Conservation (phyloP, 140 eudicot genomes). For the Bidens hawaiensis region DNA sequence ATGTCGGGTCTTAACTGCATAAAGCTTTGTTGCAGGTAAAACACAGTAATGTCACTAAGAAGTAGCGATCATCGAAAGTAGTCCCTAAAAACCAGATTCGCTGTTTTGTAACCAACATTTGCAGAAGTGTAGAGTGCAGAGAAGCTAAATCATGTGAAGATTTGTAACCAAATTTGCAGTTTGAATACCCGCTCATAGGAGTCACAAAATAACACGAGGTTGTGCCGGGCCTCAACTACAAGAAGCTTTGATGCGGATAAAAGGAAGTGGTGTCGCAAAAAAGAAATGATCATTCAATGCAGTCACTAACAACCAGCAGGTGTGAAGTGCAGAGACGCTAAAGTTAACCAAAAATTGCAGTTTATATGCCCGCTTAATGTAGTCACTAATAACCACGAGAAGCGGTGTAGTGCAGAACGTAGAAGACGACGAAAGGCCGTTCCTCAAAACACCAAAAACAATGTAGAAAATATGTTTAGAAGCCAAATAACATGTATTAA, state of each 20-base stretch:
- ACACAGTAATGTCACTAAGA: no score
- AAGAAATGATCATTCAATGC: not conserved
- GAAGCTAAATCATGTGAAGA: no score
- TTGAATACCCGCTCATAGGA: no score
- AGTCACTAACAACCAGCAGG: conserved; percentile 15
- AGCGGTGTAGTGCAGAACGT: conserved; percentile 38
- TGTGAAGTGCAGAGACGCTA: conserved; percentile 32
- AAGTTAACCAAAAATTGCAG: conserved; percentile 20
- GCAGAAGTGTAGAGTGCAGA: no score
- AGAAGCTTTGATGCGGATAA: not conserved
- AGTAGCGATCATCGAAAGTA: no score
- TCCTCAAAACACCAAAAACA: conserved; percentile 48
- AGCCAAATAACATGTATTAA: conserved; percentile 10
- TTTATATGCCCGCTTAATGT: conserved; percentile 23
- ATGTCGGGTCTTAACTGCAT: no score
- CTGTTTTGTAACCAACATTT: no score
- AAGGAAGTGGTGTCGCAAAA: not conserved
- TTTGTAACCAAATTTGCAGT: no score
- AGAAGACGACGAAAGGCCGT: conserved; percentile 35
- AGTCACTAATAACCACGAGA: conserved; percentile 30
- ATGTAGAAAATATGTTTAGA: conserved; percentile 31
- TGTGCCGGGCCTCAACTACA: not conserved
- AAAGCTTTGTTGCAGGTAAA: no score
- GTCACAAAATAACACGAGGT: not conserved
- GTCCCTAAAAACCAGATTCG: no score